Evolutionary conservation across 345 rosid genomes (phyloP), one percentile per base, ranked within the genome.

Genomic region (Clarkia xantiana): DNA sequence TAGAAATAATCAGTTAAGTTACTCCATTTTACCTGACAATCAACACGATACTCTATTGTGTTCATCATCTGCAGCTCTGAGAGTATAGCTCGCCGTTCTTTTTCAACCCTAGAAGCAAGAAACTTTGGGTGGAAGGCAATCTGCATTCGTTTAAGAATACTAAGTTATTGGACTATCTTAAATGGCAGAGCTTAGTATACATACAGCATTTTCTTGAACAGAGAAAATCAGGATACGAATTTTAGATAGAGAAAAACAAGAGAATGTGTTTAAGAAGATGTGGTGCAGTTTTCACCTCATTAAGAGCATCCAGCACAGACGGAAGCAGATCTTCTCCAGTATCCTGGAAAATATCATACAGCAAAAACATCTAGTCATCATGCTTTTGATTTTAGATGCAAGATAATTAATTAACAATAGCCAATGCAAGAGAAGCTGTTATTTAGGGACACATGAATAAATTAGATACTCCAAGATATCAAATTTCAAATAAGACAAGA

Each of bases 51-150:
- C 66, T 93, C 99, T 49, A 93, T 93, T 8, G 99, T 87, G 63
- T 93, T 93, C 99, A 93, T 93, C 99, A 93, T 93, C 69, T 93
- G 99, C 48, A 93, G 64, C 73, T 93, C 96, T 23, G 99, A 93
- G 72, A 93, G 94, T 61, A 93, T 87, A 52, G 99, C 99, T 13
- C 95, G 86, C 38, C 95, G 76, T 69, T 93, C 99, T 71, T 93
- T 93, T 65, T 93, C 99, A 57, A 93, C 93, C 61, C 96, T 76
- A 58, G 96, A 82, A 58, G 94, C 69, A 60, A 93, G 95, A 68
- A 93, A 93, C 56, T 80, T 78, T 34, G 95, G 99, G 61, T 84
- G 81, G 67, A 93, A 93, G 56, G 99, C 95, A 45, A 93, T 93
- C 96, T 91, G 83, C 54, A 58, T 42, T 54, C 38, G 63, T 52